Percentiles rank a stretch among this genome's conserved stretches.
Conservation (phyloP, 2,329 filamentous ascomycete genomes). For the Orbilia javanica region DNA sequence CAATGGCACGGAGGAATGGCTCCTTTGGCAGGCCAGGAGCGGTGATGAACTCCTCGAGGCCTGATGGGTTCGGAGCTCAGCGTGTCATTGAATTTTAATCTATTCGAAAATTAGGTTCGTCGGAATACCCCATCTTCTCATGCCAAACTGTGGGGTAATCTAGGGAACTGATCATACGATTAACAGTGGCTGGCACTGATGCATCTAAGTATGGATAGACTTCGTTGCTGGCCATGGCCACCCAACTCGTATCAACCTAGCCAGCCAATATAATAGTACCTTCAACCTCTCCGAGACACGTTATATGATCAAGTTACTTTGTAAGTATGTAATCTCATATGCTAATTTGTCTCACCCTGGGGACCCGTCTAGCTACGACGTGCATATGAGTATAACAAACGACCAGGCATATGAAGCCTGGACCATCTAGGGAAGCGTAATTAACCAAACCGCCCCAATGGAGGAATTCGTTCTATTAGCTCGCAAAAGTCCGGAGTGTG, state of each 20-base stretch:
- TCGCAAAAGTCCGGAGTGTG: not conserved
- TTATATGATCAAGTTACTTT: slow-evolving; percentile 26
- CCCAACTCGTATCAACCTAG: slow-evolving; percentile 6
- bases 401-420: slow-evolving; percentile 6
- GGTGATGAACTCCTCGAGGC: not conserved
- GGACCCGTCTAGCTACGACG: not conserved
- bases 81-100: not conserved
- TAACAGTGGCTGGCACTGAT: not conserved
- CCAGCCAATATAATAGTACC: too few relatives aligned
- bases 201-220: too few relatives aligned
- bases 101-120: slow-evolving; percentile 11
- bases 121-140: slow-evolving; percentile 20
- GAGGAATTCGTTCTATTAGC: not conserved
- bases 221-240: slow-evolving; percentile 42
- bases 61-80: not conserved
- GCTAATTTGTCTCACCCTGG: slow-evolving; percentile 30
- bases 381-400: slow-evolving; percentile 8
- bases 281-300: not conserved
- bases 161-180: slow-evolving; percentile 11
- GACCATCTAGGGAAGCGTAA: slow-evolving; percentile 1
- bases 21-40: not conserved
- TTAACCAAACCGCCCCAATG: not conserved
- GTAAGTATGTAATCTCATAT: slow-evolving; percentile 10
- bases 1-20: slow-evolving; percentile 30
- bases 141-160: slow-evolving; percentile 29